Percentiles rank a stretch among this genome's conserved stretches.
Conservation (phyloP, 768 basidiomycete species). For the Xerocomus brunneocitrinus region DNA sequence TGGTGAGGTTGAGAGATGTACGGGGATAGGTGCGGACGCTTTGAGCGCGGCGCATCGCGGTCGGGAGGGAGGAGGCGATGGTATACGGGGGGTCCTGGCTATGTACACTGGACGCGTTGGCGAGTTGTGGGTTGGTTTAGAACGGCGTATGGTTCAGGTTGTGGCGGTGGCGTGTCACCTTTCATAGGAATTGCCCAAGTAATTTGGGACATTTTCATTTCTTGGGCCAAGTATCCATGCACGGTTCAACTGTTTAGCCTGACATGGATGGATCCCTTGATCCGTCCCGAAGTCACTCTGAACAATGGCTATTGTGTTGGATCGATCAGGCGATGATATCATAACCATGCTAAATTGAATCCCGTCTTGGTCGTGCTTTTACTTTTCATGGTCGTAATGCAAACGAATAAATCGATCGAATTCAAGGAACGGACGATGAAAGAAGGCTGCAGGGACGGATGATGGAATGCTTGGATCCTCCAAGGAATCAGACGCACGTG, state of each 20-base stretch:
- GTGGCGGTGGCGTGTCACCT: background rate
- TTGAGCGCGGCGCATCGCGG: constrained; percentile 54
- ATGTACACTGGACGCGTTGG: background rate
- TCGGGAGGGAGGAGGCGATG: background rate
- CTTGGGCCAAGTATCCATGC: too few relatives aligned
- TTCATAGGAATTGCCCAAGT: background rate
- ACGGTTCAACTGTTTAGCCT: background rate
- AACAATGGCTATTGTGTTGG: background rate
- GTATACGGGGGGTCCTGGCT: too few relatives aligned
- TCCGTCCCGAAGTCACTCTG: background rate
- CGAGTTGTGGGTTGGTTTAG: background rate
- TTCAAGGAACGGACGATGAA: background rate
- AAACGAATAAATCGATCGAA: background rate
- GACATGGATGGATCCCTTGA: background rate
- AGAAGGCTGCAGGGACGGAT: background rate
- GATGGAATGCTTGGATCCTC: background rate
- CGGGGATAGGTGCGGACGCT: constrained; percentile 53
- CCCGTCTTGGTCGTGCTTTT: background rate
- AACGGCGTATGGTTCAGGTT: too few relatives aligned
- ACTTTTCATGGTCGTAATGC: background rate
- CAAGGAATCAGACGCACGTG: constrained; percentile 9
- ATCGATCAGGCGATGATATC: background rate
- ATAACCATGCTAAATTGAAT: background rate
- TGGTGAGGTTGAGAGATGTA: constrained; percentile 40
- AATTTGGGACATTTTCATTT: too few relatives aligned